A percentile compares a stretch with the other conserved stretches of the same genome.
Conservation (phyloP, 2,329 filamentous ascomycete genomes). For the Clarireedia hainanense region DNA sequence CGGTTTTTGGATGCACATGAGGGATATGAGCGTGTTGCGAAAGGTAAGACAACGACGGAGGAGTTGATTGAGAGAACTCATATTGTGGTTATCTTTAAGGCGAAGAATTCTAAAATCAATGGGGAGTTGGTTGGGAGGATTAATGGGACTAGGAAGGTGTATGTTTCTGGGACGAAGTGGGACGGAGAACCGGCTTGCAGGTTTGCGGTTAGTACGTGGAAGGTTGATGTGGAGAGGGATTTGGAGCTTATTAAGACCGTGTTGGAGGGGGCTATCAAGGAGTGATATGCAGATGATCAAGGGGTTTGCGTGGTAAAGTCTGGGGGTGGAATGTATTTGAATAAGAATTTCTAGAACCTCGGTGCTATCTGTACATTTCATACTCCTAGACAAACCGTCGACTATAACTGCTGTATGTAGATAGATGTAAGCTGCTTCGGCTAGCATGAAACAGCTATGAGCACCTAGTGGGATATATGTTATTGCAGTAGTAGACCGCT, state of each 20-base stretch:
- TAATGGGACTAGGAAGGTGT: constrained; percentile 67
- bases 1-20: constrained; percentile 51
- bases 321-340: too few relatives aligned
- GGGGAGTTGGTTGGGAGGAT: constrained; percentile 59
- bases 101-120: constrained; percentile 58
- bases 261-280: constrained; percentile 33
- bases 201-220: constrained; percentile 85
- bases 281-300: too few relatives aligned
- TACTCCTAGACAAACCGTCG: too few relatives aligned
- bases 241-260: constrained; percentile 56
- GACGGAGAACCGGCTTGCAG: constrained; percentile 64
- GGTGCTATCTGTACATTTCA: too few relatives aligned
- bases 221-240: constrained; percentile 62
- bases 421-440: too few relatives aligned
- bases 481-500: too few relatives aligned
- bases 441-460: too few relatives aligned
- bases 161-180: constrained; percentile 78
- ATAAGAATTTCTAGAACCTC: too few relatives aligned
- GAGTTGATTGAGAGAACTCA: constrained; percentile 15
- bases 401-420: too few relatives aligned
- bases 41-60: constrained; percentile 34
- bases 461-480: too few relatives aligned
- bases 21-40: constrained; percentile 60
- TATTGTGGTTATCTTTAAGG: constrained; percentile 72
- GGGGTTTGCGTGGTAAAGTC: too few relatives aligned